phyloP scores from a whole-genome alignment of 2,329 filamentous ascomycete species.

The Aureobasidium sp. region DNA sequence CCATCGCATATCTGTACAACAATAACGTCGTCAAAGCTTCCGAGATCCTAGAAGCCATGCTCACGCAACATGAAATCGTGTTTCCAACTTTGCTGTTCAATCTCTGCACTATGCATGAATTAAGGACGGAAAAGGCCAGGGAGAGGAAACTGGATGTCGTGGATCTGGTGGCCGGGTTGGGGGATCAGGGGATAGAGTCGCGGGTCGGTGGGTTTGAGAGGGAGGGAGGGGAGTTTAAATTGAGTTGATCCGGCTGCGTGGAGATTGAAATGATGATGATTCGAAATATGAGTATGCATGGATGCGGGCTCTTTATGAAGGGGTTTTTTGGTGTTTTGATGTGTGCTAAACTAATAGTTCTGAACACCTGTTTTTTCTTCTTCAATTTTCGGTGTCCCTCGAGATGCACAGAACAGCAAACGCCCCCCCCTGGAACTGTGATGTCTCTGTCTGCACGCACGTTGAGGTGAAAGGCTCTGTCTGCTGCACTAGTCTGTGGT shows the following conservation, averaged over 20 bases:
- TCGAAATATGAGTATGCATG: too few species aligned
- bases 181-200: neutral
- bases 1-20: constrained; percentile 74
- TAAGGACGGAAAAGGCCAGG: constrained; percentile 70
- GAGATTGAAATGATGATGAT: too few species aligned
- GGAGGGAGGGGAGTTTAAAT: neutral
- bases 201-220: neutral
- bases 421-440: too few species aligned
- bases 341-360: too few species aligned
- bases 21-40: constrained; percentile 67
- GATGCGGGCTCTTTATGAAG: too few species aligned
- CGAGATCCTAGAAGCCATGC: constrained; percentile 56
- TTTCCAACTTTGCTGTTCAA: constrained; percentile 85
- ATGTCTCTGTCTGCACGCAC: too few species aligned
- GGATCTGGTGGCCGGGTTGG: constrained; percentile 32
- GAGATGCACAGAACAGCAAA: too few species aligned
- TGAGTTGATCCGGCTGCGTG: neutral
- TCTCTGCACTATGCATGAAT: constrained; percentile 80
- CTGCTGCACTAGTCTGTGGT: too few species aligned
- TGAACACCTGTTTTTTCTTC: too few species aligned
- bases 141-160: constrained; percentile 62
- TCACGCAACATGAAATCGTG: constrained; percentile 20
- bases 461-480: too few species aligned
- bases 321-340: too few species aligned
- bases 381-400: too few species aligned